Base-by-base conservation (phyloP, 1,284 basidiomycete genomes). In the Leccinum pachyderme region DNA sequence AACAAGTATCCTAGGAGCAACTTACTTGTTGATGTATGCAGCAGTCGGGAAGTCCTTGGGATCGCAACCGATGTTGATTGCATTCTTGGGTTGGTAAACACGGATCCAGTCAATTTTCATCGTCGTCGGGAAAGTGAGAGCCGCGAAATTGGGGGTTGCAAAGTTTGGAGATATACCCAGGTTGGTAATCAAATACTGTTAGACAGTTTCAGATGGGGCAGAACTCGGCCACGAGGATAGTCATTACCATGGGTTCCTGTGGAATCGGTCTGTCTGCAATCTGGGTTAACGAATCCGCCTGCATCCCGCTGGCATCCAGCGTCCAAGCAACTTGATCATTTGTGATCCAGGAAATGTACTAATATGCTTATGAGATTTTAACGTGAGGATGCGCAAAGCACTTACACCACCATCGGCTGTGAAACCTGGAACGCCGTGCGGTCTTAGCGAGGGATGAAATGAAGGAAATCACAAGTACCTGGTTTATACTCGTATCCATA, bases 91-190 rank as follows among this genome's bases (percentile, higher is more conserved):
- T 64, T 92, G 91, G 68, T 93, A 94, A 3, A 95, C 86, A 7
- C 93, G 81, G 44, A 95, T 81, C 72, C 86, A 96, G 66, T 97
- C 93, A 52, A 96, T 74, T 27, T 75, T 73, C 87, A 95, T 87
- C 7, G 74, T 78, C 1, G 77, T 68, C 1, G 92, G 92, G 75
- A 91, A 93, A 2, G 67, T 72, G 41, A 94, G 75, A 52, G 87
- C 73, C 0, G 77, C 69, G 49, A 88, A 76, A 69, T 93, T 83
- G 46, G 92, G 83, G 4, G 61, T 54, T 37, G 87, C 88, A 63
- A 95, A 93, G 65, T 90, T 89, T 24, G 75, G 73, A 3, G 91
- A 93, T 71, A 95, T 86, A 51, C 91, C 93, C 64, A 96, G 73
- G 68, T 93, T 93, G 55, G 81, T 73, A 61, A 95, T 83, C 64